Conservation (phyloP, 306 rosid species). For the Begonia fuchsioides region DNA sequence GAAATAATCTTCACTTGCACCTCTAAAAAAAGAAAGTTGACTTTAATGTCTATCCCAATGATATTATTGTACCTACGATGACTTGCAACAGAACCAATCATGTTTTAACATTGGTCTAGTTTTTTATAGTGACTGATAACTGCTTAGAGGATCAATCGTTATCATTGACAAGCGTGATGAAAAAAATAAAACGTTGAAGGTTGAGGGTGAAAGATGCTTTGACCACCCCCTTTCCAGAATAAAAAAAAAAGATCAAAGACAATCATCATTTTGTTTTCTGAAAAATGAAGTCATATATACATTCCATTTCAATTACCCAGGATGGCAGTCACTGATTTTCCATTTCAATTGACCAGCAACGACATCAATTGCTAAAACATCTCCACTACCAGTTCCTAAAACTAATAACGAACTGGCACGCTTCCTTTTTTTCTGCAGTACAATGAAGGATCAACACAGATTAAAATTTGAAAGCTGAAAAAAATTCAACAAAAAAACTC, state of each 20-base stretch:
- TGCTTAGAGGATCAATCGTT: no score
- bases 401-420: conserved; percentile 45
- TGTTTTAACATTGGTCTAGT: no score
- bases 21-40: no score
- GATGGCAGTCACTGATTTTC: conserved; percentile 72
- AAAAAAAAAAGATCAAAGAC: neutral
- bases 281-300: neutral
- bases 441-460: neutral
- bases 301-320: conserved; percentile 39
- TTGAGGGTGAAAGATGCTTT: neutral
- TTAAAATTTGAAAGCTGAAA: neutral
- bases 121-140: no score
- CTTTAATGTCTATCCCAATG: no score
- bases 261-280: neutral
- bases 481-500: neutral
- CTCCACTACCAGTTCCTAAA: conserved; percentile 89
- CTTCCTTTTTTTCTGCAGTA: conserved; percentile 65
- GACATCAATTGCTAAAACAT: conserved; percentile 69
- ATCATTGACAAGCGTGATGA: no score
- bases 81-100: no score
- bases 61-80: no score
- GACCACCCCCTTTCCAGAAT: neutral
- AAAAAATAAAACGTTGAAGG: no score
- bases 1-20: no score
- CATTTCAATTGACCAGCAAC: conserved; percentile 70